Base-by-base conservation (phyloP, 192 early-diverging fungal genomes). In the Phycomyces blakesleeanus region DNA sequence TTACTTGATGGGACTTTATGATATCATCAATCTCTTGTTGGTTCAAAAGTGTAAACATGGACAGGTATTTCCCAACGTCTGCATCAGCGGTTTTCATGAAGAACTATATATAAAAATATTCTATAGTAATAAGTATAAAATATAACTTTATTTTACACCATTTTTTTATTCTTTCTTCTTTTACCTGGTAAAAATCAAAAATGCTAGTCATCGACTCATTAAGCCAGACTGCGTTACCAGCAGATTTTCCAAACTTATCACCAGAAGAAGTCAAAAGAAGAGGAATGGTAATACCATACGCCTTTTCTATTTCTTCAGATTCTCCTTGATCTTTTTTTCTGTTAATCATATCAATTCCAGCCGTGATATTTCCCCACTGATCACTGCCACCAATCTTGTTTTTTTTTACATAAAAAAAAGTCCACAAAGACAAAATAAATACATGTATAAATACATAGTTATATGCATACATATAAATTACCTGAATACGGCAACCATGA, bases 181-280 rank as follows among this genome's bases (percentile, higher is more conserved):
- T 24, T 71, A 91, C 89, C 83, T 98, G 95, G 74, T 96, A 98
- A 58, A 98, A 88, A 52, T 96, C 94, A 73, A 87, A 98, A 4
- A 83, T 64, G 21, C 91, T 91, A 0, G 91, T 86, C 79, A 87
- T 82, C 4, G 51, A 77, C 26, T 83, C 82, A 73, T 95, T 91
- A 63, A 98, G 74, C 96, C 96, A 98, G 14, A 98, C 81, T 1
- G 94, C 94, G 71, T 98, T 98, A 27, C 96, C 96, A 18, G 91
- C 93, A 34, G 89, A 92, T 73, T 98, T 98, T 20, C 96, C 96
- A 85, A 98, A 98, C 73, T 98, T 98, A 62, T 95, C 93, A 7
- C 96, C 96, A 1, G 83, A 85, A 1, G 93, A 76, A 0, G 91
- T 95, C 1, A 92, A 88, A 22, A 98, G 73, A 51, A 98, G 73